These are phyloP conservation scores for Adenanthera pavonina DNA, from an alignment of 306 rosid genomes.

Conservation along the genomic window DNA sequence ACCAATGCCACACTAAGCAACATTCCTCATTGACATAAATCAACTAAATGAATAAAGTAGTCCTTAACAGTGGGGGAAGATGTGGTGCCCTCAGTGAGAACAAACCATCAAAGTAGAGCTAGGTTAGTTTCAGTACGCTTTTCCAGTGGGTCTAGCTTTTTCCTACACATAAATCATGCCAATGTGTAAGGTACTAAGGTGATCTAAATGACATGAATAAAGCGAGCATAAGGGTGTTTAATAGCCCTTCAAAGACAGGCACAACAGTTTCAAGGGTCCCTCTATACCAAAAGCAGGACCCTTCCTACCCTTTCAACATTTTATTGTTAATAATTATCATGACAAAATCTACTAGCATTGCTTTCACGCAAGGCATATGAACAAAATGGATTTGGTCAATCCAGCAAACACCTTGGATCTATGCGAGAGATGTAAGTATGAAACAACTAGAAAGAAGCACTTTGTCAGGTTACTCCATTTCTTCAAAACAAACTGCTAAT, in stretches of 20 bases:
- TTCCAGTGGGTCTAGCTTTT: background rate
- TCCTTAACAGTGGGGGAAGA: background rate
- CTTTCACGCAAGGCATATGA: background rate
- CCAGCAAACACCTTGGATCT: background rate
- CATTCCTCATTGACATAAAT: background rate
- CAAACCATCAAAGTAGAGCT: background rate
- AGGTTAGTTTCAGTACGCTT: background rate
- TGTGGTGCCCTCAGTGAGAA: background rate
- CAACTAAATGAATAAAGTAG: background rate
- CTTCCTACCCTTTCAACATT: background rate
- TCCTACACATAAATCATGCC: background rate
- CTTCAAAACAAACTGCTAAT: slow-evolving; percentile 7
- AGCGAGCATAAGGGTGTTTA: background rate
- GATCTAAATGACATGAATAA: background rate
- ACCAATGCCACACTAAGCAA: background rate
- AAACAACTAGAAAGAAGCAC: background rate
- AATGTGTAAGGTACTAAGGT: background rate
- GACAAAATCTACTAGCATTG: background rate
- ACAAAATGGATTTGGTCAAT: background rate
- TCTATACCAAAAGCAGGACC: background rate
- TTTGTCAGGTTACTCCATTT: slow-evolving; percentile 13
- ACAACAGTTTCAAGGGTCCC: background rate
- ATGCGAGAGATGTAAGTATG: background rate
- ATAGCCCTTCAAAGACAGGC: background rate
- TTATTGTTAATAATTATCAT: background rate